A percentile compares a stretch with the other conserved stretches of the same genome.
phyloP scores from a whole-genome alignment of 2,329 filamentous ascomycete species.

The Camillea tinctor region DNA sequence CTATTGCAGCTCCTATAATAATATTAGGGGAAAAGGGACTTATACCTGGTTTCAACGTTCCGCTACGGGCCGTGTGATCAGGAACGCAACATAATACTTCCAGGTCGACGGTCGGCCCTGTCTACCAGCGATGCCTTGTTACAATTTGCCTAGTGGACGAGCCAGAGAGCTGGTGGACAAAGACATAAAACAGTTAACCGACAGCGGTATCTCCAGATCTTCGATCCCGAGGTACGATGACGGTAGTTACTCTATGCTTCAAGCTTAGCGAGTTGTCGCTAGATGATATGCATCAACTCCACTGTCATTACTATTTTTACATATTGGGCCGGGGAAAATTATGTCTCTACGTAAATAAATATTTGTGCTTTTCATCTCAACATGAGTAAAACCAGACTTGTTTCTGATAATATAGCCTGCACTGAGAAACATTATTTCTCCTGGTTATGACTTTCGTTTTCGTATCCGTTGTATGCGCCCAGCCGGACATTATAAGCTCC shows the following conservation, averaged over 20 bases:
- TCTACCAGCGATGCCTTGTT: not conserved
- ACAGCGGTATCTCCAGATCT: not conserved
- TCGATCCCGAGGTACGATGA: not conserved
- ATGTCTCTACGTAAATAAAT: not conserved
- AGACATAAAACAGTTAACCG: not conserved
- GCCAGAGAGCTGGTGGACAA: not conserved
- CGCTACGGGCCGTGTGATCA: constrained; percentile 6
- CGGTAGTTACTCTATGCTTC: not conserved
- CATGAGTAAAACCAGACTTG: not conserved
- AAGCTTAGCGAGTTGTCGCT: not conserved
- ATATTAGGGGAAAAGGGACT: constrained; percentile 1
- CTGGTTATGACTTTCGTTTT: not conserved
- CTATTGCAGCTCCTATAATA: constrained; percentile 8
- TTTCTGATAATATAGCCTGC: not conserved
- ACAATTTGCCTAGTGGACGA: not conserved
- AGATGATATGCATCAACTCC: not conserved
- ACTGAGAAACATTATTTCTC: not conserved
- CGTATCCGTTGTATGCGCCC: not conserved
- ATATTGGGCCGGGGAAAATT: not conserved
- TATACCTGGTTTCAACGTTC: constrained; percentile 16
- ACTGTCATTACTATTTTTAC: not conserved
- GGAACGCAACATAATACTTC: constrained; percentile 4
- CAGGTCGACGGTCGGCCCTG: not conserved
- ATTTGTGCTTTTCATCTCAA: not conserved
- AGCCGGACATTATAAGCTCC: constrained; percentile 2